These are phyloP conservation scores for Quercus berberidifolia DNA, from an alignment of 306 rosid genomes.

Conservation along the genomic window DNA sequence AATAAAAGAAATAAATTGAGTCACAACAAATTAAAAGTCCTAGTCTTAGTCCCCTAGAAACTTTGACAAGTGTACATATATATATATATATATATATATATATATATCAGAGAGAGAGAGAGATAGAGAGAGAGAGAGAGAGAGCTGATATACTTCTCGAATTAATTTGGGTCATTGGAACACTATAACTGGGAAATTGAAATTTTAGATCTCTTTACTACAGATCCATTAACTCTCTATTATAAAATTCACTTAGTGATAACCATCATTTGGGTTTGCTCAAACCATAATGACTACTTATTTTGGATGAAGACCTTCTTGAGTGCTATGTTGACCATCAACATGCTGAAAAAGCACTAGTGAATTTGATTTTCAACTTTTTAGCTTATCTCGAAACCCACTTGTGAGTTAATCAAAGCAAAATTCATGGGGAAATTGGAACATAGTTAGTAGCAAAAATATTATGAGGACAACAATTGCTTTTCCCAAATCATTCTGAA, in stretches of 20 bases:
- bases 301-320: neutral
- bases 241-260: neutral
- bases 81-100: neutral
- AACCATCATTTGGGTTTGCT: neutral
- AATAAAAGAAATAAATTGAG: too few relatives aligned
- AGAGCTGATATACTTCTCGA: too few relatives aligned
- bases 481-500: neutral
- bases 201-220: neutral
- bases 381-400: neutral
- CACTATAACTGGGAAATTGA: neutral
- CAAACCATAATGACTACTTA: neutral
- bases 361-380: neutral
- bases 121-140: neutral
- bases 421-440: neutral
- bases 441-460: neutral
- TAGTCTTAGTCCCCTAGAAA: too few relatives aligned
- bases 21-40: too few relatives aligned
- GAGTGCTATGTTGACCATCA: neutral
- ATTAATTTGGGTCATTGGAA: neutral
- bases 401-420: neutral
- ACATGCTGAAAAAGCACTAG: neutral
- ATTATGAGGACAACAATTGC: neutral
- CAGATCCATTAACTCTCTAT: neutral
- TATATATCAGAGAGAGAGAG: neutral
- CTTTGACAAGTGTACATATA: neutral